phyloP scores from a whole-genome alignment of 2,329 filamentous ascomycete genomes.

The Talaromyces sp. region DNA sequence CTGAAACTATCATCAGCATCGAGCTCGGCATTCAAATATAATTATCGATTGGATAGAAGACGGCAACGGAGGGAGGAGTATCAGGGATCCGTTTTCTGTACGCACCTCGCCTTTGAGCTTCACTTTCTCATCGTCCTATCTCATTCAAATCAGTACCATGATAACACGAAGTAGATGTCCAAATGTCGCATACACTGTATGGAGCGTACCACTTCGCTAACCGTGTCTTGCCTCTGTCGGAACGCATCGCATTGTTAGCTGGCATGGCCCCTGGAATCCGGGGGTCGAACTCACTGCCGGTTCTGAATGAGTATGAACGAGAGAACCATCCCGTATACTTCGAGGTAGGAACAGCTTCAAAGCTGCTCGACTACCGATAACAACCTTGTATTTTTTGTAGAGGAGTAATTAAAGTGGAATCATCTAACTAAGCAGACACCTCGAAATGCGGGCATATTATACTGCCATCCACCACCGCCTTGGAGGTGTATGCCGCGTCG shows the following conservation, averaged over 20 bases:
- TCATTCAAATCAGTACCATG: constrained; percentile 16
- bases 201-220: constrained; percentile 98
- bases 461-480: not conserved
- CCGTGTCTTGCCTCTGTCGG: constrained; percentile 84
- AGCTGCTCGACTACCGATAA: not conserved
- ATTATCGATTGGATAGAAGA: not conserved
- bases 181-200: constrained; percentile 60
- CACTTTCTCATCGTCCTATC: constrained; percentile 90
- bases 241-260: constrained; percentile 19
- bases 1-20: constrained; percentile 38
- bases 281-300: constrained; percentile 60
- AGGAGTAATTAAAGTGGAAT: not conserved
- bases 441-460: constrained; percentile 3
- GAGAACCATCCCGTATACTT: constrained; percentile 51
- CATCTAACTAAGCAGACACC: not conserved
- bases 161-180: not conserved
- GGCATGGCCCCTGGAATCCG: constrained; percentile 12
- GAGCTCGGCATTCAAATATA: not conserved
- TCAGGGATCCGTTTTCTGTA: constrained; percentile 10
- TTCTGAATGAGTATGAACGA: constrained; percentile 90
- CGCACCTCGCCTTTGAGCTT: constrained; percentile 93
- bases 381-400: not conserved
- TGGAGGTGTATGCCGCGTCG: not conserved
- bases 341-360: not conserved
- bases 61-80: not conserved